Percentiles rank a stretch among this genome's conserved stretches.
These are phyloP conservation scores for Aspergillus caelatus DNA, from an alignment of 2,329 filamentous ascomycete species.

Conservation along the genomic window DNA sequence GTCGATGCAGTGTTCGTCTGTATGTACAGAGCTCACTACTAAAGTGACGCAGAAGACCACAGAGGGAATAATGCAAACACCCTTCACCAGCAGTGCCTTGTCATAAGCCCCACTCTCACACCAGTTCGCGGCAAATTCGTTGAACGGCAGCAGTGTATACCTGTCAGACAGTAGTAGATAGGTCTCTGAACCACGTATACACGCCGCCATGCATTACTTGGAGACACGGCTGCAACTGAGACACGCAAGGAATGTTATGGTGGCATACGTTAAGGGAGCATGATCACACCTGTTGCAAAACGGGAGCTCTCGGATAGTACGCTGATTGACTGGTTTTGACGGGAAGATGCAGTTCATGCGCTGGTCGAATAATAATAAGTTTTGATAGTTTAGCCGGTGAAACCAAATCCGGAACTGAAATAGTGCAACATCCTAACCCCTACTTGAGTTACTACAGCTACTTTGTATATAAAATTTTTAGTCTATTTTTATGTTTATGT, in stretches of 20 bases:
- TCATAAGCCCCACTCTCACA: conserved; percentile 16
- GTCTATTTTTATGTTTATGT: too few species aligned
- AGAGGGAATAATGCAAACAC: conserved; percentile 13
- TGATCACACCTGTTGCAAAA: background rate
- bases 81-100: background rate
- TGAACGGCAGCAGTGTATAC: conserved; percentile 6
- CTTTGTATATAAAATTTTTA: too few species aligned
- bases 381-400: conserved; percentile 2
- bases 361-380: conserved; percentile 11
- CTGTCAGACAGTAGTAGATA: conserved; percentile 10
- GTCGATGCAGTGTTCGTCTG: background rate
- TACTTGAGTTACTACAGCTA: background rate
- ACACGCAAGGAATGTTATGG: conserved; percentile 18
- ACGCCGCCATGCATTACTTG: conserved; percentile 16
- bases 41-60: conserved; percentile 9
- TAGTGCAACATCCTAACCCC: background rate
- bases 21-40: conserved; percentile 6
- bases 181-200: conserved; percentile 18
- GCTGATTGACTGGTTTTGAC: conserved; percentile 13
- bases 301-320: background rate
- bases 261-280: conserved; percentile 17
- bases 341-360: conserved; percentile 17
- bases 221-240: conserved; percentile 17
- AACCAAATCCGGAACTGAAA: background rate
- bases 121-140: conserved; percentile 16